Evolutionary conservation across 371 early-diverging fungal genomes (phyloP), one percentile per base, ranked within the genome.

Genomic region (Rhizomucor pusillus): DNA sequence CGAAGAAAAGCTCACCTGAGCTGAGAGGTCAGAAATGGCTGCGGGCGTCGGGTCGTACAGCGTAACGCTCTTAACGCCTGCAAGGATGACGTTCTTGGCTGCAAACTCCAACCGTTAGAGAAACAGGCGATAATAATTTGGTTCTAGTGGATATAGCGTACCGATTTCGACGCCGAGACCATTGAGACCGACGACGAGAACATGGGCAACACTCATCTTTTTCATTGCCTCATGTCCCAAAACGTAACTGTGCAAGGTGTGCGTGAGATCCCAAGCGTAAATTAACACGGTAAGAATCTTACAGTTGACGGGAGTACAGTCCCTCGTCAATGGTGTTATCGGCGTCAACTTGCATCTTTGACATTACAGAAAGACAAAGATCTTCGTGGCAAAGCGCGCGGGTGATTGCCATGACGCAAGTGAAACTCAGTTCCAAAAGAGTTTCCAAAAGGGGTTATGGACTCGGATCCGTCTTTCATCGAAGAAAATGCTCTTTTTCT

Each of bases 211-310:
- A 69, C 94, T 87, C 99, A 99, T 99, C 76, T 94, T 95, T 64
- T 91, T 85, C 99, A 99, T 99, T 56, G 99, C 99, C 56, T 99
- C 99, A 69, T 94, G 95, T 24, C 99, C 99, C 54, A 99, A 87
- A 16, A 99, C 99, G 67, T 97, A 98, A 50, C 98, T 98, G 52
- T 43, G 25, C 1, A 0, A 43, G 39, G 5, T 19, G 43, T 16
- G 24, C 16, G 14, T 11, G 12, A 39, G 2, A 47, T 29, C 29
- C 7, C 3, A 7, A 29, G 29, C 7, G 29, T 7, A 29, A 11
- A 24, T 24, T 16, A 29, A 29, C 11, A 48, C 1, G 11, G 13
- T 0, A 24, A 20, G 25, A 16, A 12, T 78, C 90, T 81, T 91
- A 98, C 94, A 98, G 86, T 71, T 98, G 99, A 54, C 99, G 90